Evolutionary conservation across 1,139 yeast species (phyloP).

Genomic region (Kurtzmaniella quercitrusa): DNA sequence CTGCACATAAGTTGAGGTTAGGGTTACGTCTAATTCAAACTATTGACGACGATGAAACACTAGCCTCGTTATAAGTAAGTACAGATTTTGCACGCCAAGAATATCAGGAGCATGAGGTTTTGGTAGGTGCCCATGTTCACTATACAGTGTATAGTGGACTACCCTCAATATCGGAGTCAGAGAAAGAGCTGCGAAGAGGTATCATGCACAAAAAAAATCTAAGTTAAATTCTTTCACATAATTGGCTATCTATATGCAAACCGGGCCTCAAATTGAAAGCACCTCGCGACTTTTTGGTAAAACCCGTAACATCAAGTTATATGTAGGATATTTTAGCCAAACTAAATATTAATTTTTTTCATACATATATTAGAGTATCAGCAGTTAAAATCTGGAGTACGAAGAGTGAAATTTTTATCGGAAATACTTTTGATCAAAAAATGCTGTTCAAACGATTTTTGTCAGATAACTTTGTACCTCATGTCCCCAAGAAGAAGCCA

Average conservation of each 20-base stretch:
- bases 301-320: background rate
- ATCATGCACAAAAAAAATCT: background rate
- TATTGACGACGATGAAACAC: no score
- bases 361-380: background rate
- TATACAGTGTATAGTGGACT: background rate
- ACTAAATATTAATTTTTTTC: background rate
- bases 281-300: background rate
- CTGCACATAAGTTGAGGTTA: no score
- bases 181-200: background rate
- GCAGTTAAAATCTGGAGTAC: background rate
- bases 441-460: conserved; percentile 9
- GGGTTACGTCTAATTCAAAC: no score
- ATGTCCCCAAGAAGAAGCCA: conserved; percentile 9
- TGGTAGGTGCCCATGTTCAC: background rate
- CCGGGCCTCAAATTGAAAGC: background rate
- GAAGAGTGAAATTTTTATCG: background rate
- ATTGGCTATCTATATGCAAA: background rate
- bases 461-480: conserved; percentile 16
- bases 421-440: background rate
- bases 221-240: background rate
- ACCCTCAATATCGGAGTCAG: background rate
- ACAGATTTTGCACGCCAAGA: background rate
- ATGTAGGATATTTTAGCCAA: background rate
- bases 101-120: background rate
- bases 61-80: no score